Conservation (phyloP, 192 early-diverging fungal species). For the Coemansia sp. region DNA sequence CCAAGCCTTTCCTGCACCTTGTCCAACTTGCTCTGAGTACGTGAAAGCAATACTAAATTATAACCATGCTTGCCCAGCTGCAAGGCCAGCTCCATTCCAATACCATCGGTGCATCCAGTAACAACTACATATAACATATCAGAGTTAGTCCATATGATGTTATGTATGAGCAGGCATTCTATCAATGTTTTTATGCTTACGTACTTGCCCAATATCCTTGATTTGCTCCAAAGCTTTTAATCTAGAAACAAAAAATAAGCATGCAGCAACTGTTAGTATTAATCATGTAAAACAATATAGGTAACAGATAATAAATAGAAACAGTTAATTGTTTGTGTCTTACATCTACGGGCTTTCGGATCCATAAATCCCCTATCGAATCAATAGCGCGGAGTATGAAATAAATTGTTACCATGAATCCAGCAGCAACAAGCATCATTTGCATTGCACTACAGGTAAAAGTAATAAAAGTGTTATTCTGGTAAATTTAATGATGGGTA, state of each 20-base stretch:
- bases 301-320: background rate
- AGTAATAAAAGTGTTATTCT: background rate
- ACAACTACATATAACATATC: constrained; percentile 57
- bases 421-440: constrained; percentile 29
- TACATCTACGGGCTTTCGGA: constrained; percentile 39
- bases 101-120: constrained; percentile 95
- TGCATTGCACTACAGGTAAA: constrained; percentile 47
- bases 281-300: background rate
- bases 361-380: constrained; percentile 40
- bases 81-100: constrained; percentile 89
- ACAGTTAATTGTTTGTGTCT: background rate
- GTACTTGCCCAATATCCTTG: constrained; percentile 58
- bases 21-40: constrained; percentile 79
- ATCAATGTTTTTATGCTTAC: background rate
- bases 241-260: constrained; percentile 14
- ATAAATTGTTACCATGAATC: constrained; percentile 27
- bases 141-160: background rate
- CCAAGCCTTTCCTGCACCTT: constrained; percentile 63
- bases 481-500: background rate
- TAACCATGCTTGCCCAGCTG: constrained; percentile 83
- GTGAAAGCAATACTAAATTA: constrained; percentile 81
- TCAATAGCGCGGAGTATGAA: constrained; percentile 42
- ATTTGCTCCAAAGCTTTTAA: constrained; percentile 48
- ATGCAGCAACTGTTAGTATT: background rate
- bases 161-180: background rate